phyloP scores from a whole-genome alignment of 768 basidiomycete species.

The Trametes punicea region DNA sequence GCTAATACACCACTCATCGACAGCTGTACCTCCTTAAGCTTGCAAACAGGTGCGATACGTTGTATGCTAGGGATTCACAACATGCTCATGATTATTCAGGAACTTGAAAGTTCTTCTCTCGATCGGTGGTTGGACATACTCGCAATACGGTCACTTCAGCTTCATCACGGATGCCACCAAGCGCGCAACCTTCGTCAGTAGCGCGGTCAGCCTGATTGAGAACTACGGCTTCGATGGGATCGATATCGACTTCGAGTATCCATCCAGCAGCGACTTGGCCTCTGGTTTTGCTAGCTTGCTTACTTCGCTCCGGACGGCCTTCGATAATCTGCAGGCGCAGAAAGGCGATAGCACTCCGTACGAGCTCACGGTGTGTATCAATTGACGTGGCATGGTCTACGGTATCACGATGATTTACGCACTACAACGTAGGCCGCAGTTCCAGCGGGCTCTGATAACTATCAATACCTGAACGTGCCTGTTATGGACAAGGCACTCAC shows the following conservation, averaged over 20 bases:
- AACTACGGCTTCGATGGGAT: slow-evolving; percentile 83
- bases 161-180: slow-evolving; percentile 52
- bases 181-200: slow-evolving; percentile 56
- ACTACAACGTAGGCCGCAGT: slow-evolving; percentile 52
- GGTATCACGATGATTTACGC: not conserved
- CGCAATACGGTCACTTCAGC: slow-evolving; percentile 62
- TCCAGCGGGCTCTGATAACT: slow-evolving; percentile 58
- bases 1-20: not conserved
- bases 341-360: slow-evolving; percentile 66
- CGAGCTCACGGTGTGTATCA: slow-evolving; percentile 43
- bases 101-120: slow-evolving; percentile 52
- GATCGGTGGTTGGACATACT: slow-evolving; percentile 68
- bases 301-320: slow-evolving; percentile 57
- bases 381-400: too few species aligned
- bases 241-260: slow-evolving; percentile 81
- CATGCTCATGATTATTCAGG: slow-evolving; percentile 18
- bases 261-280: slow-evolving; percentile 53
- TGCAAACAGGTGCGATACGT: slow-evolving; percentile 39
- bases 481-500: slow-evolving; percentile 64
- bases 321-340: slow-evolving; percentile 50
- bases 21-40: slow-evolving; percentile 56
- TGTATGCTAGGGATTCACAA: not conserved
- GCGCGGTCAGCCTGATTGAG: slow-evolving; percentile 59
- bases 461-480: slow-evolving; percentile 52
- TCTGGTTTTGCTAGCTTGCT: slow-evolving; percentile 65